Base-by-base conservation (phyloP, 106 monocot genomes). In the Apostasia shenzhenica region DNA sequence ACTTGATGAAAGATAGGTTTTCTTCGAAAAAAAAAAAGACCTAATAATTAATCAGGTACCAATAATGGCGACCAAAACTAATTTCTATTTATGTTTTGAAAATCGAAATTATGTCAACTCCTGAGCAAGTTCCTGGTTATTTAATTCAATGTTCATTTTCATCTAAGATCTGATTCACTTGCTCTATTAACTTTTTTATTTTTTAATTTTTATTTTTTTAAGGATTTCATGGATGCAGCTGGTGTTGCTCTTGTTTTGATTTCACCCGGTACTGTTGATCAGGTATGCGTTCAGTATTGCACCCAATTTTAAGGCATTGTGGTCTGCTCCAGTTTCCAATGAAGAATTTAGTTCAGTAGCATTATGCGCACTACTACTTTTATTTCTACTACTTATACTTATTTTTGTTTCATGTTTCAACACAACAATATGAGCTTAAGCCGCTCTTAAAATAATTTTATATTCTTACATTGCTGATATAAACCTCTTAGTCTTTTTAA, bases 211-310 rank as follows among this genome's bases (percentile, higher is more conserved):
- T 26, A 26, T 13, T 55, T 38, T 68, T 46, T 78, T 7, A 68
- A 89, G 93, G 89, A 93, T 56, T 45, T 75, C 5, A 86, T 93
- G 86, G 83, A 84, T 68, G 75, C 77, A 62, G 82, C 87, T 74
- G 81, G 83, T 45, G 90, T 85, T 70, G 70, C 81, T 52, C 87
- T 85, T 61, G 85, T 79, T 81, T 63, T 94, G 74, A 87, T 94
- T 79, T 90, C 85, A 63, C 94, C 94, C 57, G 94, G 94, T 55
- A 94, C 75, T 65, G 70, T 87, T 75, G 94, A 94, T 43, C 94
- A 94, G 84, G 94, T 94, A 76, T 60, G 52, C 57, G 0, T 71
- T 48, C 62, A 26, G 12, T 61, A 14, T 13, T 59, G 50, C 9
- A 49, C 11, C 46, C 49, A 48, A 48, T 56, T 5, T 13, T 63